Conservation (phyloP, 208 protist genomes). For the Wallacemonas sp. region DNA sequence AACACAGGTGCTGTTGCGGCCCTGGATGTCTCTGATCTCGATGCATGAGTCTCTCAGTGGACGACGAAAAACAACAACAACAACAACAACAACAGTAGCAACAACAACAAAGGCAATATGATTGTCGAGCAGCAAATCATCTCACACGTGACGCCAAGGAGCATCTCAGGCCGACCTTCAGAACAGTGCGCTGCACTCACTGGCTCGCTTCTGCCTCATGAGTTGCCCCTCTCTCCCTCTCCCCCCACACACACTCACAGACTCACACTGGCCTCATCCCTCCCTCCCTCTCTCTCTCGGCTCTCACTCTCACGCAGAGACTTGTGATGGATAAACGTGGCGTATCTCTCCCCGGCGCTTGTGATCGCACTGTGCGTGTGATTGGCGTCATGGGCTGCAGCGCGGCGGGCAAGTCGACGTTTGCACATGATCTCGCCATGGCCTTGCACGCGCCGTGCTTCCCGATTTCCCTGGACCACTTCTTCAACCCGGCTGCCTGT, state of each 20-base stretch:
- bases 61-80: too few relatives aligned
- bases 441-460: constrained; percentile 41
- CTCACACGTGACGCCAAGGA: too few relatives aligned
- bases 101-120: background rate
- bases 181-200: too few relatives aligned
- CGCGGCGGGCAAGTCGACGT: constrained; percentile 54
- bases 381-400: constrained; percentile 60
- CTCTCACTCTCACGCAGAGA: too few relatives aligned
- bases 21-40: constrained; percentile 28
- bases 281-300: background rate
- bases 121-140: too few relatives aligned
- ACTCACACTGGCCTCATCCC: too few relatives aligned
- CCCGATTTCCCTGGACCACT: constrained; percentile 56
- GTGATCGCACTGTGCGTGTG: constrained; percentile 18
- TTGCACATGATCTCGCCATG: constrained; percentile 34
- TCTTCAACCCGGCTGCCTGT: constrained; percentile 35
- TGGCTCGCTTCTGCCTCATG: too few relatives aligned
- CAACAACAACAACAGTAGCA: too few relatives aligned
- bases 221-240: too few relatives aligned
- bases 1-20: constrained; percentile 25
- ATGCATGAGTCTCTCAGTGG: too few relatives aligned
- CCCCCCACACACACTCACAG: constrained; percentile 12
- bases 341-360: background rate
- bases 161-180: too few relatives aligned
- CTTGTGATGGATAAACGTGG: too few relatives aligned